Base-by-base conservation (phyloP, 2,329 filamentous ascomycete genomes). In the Trichoderma aggressivum region DNA sequence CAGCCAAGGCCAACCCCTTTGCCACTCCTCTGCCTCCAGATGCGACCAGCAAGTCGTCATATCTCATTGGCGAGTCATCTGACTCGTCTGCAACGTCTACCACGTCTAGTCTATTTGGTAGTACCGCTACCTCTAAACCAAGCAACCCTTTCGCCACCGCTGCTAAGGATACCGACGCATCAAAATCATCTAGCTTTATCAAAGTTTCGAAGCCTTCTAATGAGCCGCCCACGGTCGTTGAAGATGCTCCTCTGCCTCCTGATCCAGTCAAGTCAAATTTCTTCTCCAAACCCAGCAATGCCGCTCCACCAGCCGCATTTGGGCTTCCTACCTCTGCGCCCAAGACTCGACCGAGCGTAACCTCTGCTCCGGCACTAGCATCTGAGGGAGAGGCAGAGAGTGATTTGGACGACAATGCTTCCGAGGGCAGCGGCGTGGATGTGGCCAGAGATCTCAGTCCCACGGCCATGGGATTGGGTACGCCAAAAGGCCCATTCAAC, bases 401-500 rank as follows among this genome's bases (percentile, higher is more conserved):
- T 55, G 74, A 76, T 11, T 47, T 76, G 7, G 85, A 84, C 3
- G 85, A 86, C 34, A 82, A 82, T 47, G 84, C 77, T 7, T 85
- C 82, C 0, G 87, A 88, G 75, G 89, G 89, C 16, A 91, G 89
- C 72, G 89, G 88, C 28, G 84, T 91, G 62, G 89, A 91, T 77
- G 86, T 91, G 59, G 85, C 85, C n/a, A 88, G 90, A 75, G 89
- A 91, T 63, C 79, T 90, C 14, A 90, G 87, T 74, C 87, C 87
- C 24, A 83, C 80, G 7, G 83, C 84, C 16, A 81, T 81, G 66
- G 82, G 81, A 47, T 75, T 81, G 18, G 47, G 14, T 11, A 86
- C 86, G 16, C 87, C 88, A 1, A 84, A 88, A 72, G 88, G 86
- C 74, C 90, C 89, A 0, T 90, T 90, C 75, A 39, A 32, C 16